Percentiles rank a stretch among this genome's conserved stretches.
These are phyloP conservation scores for Fraxinus floribunda DNA, from an alignment of 305 asterid genomes.

Conservation along the genomic window DNA sequence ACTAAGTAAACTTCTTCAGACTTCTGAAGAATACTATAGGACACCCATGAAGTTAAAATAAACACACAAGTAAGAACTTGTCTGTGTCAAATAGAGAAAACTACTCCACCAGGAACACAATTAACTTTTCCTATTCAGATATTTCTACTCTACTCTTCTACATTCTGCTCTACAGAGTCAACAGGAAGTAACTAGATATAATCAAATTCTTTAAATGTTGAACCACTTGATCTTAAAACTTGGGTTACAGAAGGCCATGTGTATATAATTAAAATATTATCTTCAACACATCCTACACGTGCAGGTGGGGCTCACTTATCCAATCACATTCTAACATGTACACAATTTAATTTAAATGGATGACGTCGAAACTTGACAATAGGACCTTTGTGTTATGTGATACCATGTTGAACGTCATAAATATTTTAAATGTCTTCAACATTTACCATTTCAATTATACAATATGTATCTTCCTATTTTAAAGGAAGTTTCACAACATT, in stretches of 20 bases:
- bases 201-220: slow-evolving; percentile 3
- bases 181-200: not conserved
- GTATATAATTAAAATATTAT: not conserved
- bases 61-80: not conserved
- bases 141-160: slow-evolving; percentile 2
- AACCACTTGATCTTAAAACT: not conserved
- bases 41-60: not conserved
- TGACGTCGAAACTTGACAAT: not conserved
- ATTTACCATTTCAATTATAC: not conserved
- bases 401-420: not conserved
- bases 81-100: slow-evolving; percentile 10
- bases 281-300: not conserved
- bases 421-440: not conserved
- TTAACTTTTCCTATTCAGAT: not conserved
- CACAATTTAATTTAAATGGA: not conserved
- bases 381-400: not conserved
- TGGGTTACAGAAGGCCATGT: not conserved
- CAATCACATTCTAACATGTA: not conserved
- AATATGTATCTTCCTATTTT: slow-evolving; percentile 1
- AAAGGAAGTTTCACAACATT: slow-evolving; percentile 3
- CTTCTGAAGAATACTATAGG: not conserved
- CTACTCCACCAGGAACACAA: slow-evolving; percentile 2
- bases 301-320: not conserved
- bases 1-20: not conserved
- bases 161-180: not conserved